Evolutionary conservation across 164 flowering plant species (phyloP), one percentile per base, ranked within the genome.

Genomic region (Tetracentron sinense): DNA sequence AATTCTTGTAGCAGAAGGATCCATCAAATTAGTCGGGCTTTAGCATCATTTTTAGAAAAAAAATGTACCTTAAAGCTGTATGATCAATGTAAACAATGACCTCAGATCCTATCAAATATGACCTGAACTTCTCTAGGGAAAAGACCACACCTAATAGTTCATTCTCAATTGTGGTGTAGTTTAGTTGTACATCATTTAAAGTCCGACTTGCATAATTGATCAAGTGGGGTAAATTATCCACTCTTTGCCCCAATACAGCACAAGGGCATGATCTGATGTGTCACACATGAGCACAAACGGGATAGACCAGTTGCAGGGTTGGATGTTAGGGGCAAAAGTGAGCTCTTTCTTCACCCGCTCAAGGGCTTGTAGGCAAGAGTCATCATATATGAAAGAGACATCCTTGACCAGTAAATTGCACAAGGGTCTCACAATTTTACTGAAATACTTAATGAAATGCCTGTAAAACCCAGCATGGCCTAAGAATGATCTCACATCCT

Each of bases 271-370:
- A 17, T 73, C 61, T 44, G 33, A 30, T 0, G 70, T 64, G 65
- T 73, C 67, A 53, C 67, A 68, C 61, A 72, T 63, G 6, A 68
- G 2, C 42, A 69, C 55, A 44, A 64, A 60, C 0, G 67, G 67
- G 7, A 31, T 7, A 25, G 2, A 4, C 69, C 65, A 63, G 58
- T 63, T 42, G 1, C 48, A 62, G 11, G 75, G 3, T 3, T 0
- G 3, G 4, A 59, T 42, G 6, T 67, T 54, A 3, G 65, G 62
- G 0, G 61, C 54, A 17, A 21, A 11, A 4, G 20, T 42, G 0
- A 56, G 29, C 2, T 7, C 3, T 0, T 11, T 7, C 23, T 56
- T 72, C 8, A 56, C n/a, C 14, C 0, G 3, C 0, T 64, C 25
- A 57, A 72, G 61, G 0, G 68, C 58, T 0, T 14, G 1, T 16